Evolutionary conservation across 257 asterid genomes (phyloP).

Genomic region (Eucommia ulmoides): DNA sequence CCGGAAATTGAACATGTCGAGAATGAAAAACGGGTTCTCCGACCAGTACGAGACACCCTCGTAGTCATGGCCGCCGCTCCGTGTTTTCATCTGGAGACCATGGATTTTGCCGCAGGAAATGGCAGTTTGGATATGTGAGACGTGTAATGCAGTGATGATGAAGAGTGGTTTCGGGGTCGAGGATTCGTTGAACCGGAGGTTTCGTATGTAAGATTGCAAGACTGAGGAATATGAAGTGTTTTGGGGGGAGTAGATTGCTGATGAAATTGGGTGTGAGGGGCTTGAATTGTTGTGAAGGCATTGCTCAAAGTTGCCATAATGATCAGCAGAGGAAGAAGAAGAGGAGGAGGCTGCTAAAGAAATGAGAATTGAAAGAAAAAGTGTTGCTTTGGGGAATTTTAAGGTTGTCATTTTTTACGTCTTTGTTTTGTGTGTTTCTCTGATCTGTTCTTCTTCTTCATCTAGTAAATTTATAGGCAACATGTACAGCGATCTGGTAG

Average conservation of each 20-base stretch:
- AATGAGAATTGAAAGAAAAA: too few relatives aligned
- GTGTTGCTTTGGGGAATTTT: too few relatives aligned
- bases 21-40: background rate
- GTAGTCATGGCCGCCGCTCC: slow-evolving; percentile 58
- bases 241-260: slow-evolving; percentile 23
- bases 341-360: too few relatives aligned
- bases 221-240: slow-evolving; percentile 41
- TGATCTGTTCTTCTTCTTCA: too few relatives aligned
- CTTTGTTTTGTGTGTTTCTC: too few relatives aligned
- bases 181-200: slow-evolving; percentile 43
- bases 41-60: slow-evolving; percentile 32
- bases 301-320: slow-evolving; percentile 16
- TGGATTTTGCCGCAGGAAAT: slow-evolving; percentile 25
- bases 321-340: too few relatives aligned
- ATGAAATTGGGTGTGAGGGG: slow-evolving; percentile 31
- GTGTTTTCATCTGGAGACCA: slow-evolving; percentile 28
- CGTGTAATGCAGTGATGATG: slow-evolving; percentile 33
- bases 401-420: too few relatives aligned
- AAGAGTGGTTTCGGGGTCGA: slow-evolving; percentile 39
- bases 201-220: slow-evolving; percentile 35
- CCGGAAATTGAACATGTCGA: background rate
- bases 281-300: slow-evolving; percentile 22
- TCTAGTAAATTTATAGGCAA: too few relatives aligned
- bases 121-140: slow-evolving; percentile 43
- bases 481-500: too few relatives aligned